Conservation (phyloP, 352 stramenopile genomes). For the Globisporangium recalcitrans region DNA sequence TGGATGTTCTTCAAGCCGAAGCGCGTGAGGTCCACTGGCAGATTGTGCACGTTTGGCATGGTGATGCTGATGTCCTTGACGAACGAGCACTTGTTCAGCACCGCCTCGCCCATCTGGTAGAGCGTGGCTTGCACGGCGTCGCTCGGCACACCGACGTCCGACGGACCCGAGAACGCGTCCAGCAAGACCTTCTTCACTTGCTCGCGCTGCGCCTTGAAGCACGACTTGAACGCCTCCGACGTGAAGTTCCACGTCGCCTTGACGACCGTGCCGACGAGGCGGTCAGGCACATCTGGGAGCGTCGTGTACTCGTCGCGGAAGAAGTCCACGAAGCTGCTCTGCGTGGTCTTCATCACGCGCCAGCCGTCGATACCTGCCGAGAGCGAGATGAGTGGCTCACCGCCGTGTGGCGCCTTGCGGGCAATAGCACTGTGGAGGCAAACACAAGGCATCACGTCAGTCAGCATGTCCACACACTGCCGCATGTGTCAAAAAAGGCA, state of each 20-base stretch:
- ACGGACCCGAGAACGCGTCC: slow-evolving; percentile 70
- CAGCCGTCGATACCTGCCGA: slow-evolving; percentile 57
- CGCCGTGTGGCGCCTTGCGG: slow-evolving; percentile 33
- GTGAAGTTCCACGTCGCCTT: slow-evolving; percentile 76
- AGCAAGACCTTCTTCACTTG: slow-evolving; percentile 67
- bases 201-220: slow-evolving; percentile 39
- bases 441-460: not conserved
- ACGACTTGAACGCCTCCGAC: slow-evolving; percentile 25
- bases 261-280: slow-evolving; percentile 71
- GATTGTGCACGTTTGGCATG: slow-evolving; percentile 89
- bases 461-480: not conserved
- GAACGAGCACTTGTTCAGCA: slow-evolving; percentile 56
- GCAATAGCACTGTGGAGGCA: slow-evolving; percentile 36
- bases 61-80: slow-evolving; percentile 72
- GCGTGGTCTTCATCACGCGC: slow-evolving; percentile 87
- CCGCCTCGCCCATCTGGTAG: slow-evolving; percentile 83
- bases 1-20: slow-evolving; percentile 86
- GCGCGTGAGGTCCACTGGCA: slow-evolving; percentile 77
- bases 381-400: slow-evolving; percentile 37
- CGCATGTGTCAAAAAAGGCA: not conserved
- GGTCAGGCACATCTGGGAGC: slow-evolving; percentile 67
- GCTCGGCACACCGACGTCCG: slow-evolving; percentile 68
- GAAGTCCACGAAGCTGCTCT: slow-evolving; percentile 86
- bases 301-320: slow-evolving; percentile 81
- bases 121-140: slow-evolving; percentile 81